Evolutionary conservation across 176 grass and related monocot genomes (phyloP), one percentile per base, ranked within the genome.

Genomic region (Canna indica): DNA sequence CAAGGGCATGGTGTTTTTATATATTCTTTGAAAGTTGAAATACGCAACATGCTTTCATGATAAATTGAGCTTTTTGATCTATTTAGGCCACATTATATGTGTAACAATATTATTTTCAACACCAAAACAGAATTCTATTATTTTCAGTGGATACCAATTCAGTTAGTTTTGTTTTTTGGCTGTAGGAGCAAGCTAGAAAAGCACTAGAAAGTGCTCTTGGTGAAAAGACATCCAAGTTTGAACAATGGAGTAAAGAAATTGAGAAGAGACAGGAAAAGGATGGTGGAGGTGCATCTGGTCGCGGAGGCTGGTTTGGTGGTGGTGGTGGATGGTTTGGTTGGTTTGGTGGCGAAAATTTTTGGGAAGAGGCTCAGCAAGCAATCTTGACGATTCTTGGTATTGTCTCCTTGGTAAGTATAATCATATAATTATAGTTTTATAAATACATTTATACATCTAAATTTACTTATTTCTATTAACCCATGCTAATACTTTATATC

Each of bases 321-420:
- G 81, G 81, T 2, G 68, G 81, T 25, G 80, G 91, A 39, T 90
- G 91, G 91, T 88, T 83, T 38, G 75, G 87, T 39, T 86, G 83
- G 88, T 81, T 91, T 67, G 77, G 47, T n/a, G 72, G 71, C 17
- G 85, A 90, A 41, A 28, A 75, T 35, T 91, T 96, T 72, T 91
- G 91, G 91, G 75, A 91, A 41, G 83, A 86, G 58, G 82, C 70
- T 53, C 80, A 84, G 61, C 88, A 91, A 78, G 82, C 67, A 22
- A 67, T 88, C 82, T 59, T 85, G 10, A 83, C 80, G 16, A 87
- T 87, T 73, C n/a, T 95, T 7, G 81, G 82, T 76, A 84, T 90
- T 54, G 58, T 90, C 11, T 65, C 72, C 0, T 64, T 30, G 73
- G 83, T 88, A 75, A 82, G 44, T 20, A 24, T 56, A 32, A 27